Base-by-base conservation (phyloP, 345 rosid genomes). In the Camelina laxa region DNA sequence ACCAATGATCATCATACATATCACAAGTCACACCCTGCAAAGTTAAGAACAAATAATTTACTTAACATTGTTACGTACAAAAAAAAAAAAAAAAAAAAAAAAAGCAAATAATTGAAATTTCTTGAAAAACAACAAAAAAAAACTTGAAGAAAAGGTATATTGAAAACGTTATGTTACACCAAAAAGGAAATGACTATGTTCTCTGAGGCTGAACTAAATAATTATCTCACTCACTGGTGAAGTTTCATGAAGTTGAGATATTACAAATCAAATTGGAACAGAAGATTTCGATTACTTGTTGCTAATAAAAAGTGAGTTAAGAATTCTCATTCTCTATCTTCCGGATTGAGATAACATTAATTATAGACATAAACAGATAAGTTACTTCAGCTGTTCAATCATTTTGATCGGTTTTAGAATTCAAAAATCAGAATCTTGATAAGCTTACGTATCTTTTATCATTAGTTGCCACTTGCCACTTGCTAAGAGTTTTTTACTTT, bases 1-100 rank as follows among this genome's bases (percentile, higher is more conserved):
- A 94, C 97, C 98, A 94, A 55, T 71, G 84, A 17, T 87, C 91
- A 74, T 82, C 79, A 69, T 80, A 83, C 41, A 94, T 56, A 84
- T 91, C 98, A 84, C 98, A 94, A 55, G 91, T 83, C 24, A 91
- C 91, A 55, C 98, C 98, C 97, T 94, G 87, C 58, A 60, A 11
- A 59, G 66, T 35, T 65, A 30, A 7, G 9, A 38, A 9, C 41
- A 38, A 33, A n/a, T n/a, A n/a, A n/a, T n/a, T n/a, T n/a, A n/a
- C n/a, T n/a, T n/a, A n/a, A n/a, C n/a, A n/a, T n/a, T n/a, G n/a
- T n/a, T n/a, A n/a, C n/a, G n/a, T n/a, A n/a, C n/a, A n/a, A n/a
- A n/a, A n/a, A n/a, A n/a, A n/a, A n/a, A n/a, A n/a, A n/a, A n/a
- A n/a, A n/a, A n/a, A n/a, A n/a, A n/a, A n/a, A n/a, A n/a, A n/a